A percentile compares a stretch with the other conserved stretches of the same genome.
Evolutionary conservation across 305 asterid genomes (phyloP).

Genomic region (Plantago coronopus): DNA sequence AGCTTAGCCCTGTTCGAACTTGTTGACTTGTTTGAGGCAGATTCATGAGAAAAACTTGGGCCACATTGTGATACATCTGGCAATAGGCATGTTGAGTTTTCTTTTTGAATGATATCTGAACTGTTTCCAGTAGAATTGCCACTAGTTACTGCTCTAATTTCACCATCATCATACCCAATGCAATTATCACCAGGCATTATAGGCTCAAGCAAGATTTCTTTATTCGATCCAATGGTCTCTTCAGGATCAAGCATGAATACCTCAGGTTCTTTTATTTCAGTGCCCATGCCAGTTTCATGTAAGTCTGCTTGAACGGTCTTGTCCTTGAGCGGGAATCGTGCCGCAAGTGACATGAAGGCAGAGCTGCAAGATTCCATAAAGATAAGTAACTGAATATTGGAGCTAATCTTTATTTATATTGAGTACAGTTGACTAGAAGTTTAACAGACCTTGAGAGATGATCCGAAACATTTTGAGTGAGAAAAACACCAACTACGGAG

Average conservation of each 20-base stretch:
- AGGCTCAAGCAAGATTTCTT: conserved; percentile 33
- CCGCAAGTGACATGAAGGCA: conserved; percentile 87
- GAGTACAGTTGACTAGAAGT: conserved; percentile 14
- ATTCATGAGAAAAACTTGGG: conserved; percentile 41
- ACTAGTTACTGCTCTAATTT: conserved; percentile 32
- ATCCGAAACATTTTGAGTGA: conserved; percentile 95
- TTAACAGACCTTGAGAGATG: conserved; percentile 85
- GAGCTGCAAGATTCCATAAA: conserved; percentile 56
- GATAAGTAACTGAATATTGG: conserved; percentile 14
- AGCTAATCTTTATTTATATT: conserved; percentile 15
- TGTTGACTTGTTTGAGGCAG: conserved; percentile 33
- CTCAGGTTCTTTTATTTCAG: conserved; percentile 44
- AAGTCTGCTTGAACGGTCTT: conserved; percentile 27
- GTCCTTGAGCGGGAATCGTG: conserved; percentile 55
- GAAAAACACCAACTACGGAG: conserved; percentile 94
- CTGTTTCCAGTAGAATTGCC: conserved; percentile 29
- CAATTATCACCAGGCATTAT: conserved; percentile 23
- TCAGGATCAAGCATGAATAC: conserved; percentile 40
- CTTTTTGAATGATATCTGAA: conserved; percentile 19
- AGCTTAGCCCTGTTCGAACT: conserved; percentile 41
- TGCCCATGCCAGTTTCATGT: conserved; percentile 35
- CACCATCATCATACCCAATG: conserved; percentile 27
- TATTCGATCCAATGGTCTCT: conserved; percentile 40
- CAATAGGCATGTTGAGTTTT: conserved; percentile 29
- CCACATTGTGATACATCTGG: conserved; percentile 35